phyloP scores from a whole-genome alignment of 805 yeast genomes.

The Saccharomycopsis babjevae region DNA sequence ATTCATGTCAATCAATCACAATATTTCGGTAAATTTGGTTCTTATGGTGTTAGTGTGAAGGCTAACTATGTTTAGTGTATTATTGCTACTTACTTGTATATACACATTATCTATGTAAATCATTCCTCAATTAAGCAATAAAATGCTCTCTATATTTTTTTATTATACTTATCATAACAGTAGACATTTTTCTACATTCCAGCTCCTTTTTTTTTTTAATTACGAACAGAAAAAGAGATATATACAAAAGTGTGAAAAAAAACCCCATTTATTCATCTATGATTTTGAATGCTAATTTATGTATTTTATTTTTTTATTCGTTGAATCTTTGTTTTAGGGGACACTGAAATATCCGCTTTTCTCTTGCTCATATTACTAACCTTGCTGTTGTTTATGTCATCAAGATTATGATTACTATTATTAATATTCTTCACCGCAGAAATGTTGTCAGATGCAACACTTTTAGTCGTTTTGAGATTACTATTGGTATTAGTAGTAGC shows the following conservation, averaged over 20 bases:
- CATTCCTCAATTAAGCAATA: neutral
- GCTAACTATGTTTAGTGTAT: constrained; percentile 9
- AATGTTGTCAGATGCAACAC: neutral
- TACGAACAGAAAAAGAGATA: neutral
- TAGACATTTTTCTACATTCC: no score
- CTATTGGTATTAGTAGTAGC: neutral
- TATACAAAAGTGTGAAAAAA: neutral
- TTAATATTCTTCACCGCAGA: neutral
- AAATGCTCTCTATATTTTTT: neutral
- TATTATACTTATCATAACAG: neutral
- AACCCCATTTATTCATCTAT: neutral
- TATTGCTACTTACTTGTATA: neutral
- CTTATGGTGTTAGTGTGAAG: constrained; percentile 11
- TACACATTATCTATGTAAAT: neutral
- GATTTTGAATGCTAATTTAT: neutral
- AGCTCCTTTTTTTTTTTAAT: neutral
- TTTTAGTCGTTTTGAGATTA: neutral
- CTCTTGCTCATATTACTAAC: neutral
- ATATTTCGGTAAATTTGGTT: constrained; percentile 9
- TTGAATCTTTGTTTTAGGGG: neutral
- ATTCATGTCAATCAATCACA: constrained; percentile 4
- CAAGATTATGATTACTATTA: neutral
- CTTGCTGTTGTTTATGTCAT: neutral
- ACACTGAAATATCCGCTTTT: neutral
- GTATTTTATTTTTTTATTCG: neutral